Evolutionary conservation across 2,329 filamentous ascomycete genomes (phyloP).

Genomic region (Aspergillus fijiensis): DNA sequence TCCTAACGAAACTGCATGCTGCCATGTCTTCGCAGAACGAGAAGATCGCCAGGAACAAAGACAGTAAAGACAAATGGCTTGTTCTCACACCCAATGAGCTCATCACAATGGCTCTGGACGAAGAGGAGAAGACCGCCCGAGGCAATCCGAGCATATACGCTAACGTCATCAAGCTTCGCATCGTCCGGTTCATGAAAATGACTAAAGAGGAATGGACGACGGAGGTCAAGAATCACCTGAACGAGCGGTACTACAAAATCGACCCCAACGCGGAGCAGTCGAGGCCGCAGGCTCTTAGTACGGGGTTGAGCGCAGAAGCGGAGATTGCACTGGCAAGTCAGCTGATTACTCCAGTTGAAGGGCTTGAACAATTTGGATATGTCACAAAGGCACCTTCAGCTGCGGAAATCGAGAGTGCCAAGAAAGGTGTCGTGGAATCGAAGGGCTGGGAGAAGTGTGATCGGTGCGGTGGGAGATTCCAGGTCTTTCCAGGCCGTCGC

Average conservation of each 20-base stretch:
- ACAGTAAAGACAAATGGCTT: conserved; percentile 33
- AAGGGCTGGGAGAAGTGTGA: conserved; percentile 86
- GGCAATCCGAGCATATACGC: conserved; percentile 71
- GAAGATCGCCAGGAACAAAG: conserved; percentile 33
- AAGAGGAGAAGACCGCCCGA: conserved; percentile 73
- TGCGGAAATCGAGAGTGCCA: conserved; percentile 65
- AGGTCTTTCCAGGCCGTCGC: conserved; percentile 84
- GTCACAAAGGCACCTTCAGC: conserved; percentile 66
- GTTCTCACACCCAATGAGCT: conserved; percentile 46
- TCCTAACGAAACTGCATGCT: conserved; percentile 46
- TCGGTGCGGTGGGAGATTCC: conserved; percentile 80
- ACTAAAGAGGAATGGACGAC: conserved; percentile 67
- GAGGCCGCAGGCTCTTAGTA: conserved; percentile 59
- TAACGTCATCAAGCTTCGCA: conserved; percentile 79
- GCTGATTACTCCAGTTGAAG: conserved; percentile 63
- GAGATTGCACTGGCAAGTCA: conserved; percentile 66
- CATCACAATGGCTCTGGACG: conserved; percentile 50
- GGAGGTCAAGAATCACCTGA: conserved; percentile 52
- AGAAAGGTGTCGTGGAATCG: conserved; percentile 63
- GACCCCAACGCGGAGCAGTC: conserved; percentile 30
- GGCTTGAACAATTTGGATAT: conserved; percentile 71
- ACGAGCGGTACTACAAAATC: conserved; percentile 38
- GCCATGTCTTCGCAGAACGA: conserved; percentile 45
- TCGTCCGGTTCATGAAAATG: conserved; percentile 77
- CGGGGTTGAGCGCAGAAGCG: conserved; percentile 65